Evolutionary conservation across 2,329 filamentous ascomycete genomes (phyloP), one percentile per base, ranked within the genome.

Genomic region (Paecilomyces fulvus): DNA sequence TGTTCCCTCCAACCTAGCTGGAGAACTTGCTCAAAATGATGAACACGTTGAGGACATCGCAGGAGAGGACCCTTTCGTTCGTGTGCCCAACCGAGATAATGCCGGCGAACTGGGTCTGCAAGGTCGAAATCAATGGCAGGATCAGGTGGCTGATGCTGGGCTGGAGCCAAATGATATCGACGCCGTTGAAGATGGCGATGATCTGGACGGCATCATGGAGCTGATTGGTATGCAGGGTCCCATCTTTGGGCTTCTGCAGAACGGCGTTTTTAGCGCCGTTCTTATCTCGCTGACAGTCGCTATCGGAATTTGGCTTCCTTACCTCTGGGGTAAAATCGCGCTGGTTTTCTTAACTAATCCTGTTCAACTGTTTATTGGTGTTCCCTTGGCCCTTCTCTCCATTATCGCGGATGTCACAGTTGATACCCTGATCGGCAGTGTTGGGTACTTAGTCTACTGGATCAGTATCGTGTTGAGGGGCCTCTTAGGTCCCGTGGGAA

Each of bases 201-300:
- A 99, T 67, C 84, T 99, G 14, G 94, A 99, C 69, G 94, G 94
- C 0, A 89, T 99, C 54, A 85, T 99, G 78, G 94, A 99, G 70
- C 83, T 99, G 14, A 88, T 99, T 58, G 94, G 94, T 37, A 95
- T 99, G 88, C 90, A 95, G 66, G 94, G 94, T 0, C 94, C 94
- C 0, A 80, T 99, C 2, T 87, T 88, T 12, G 91, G 90, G 2
- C 81, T 99, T 5, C 85, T 97, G 63, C 94, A 99, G 67, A 99
- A 99, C 63, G 91, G 89, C 55, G 85, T 96, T 14, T 99, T 99
- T 72, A 96, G 92, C 69, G 87, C 89, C 7, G 87, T 97, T 50
- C 80, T 99, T 28, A 90, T 99, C 12, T 88, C 89, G 0, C 83
- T 92, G 53, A 95, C 92, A 12, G 85, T 99, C 48, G 87, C 90